Base-by-base conservation (phyloP, 371 early-diverging fungal genomes). In the Mucor racemosus region DNA sequence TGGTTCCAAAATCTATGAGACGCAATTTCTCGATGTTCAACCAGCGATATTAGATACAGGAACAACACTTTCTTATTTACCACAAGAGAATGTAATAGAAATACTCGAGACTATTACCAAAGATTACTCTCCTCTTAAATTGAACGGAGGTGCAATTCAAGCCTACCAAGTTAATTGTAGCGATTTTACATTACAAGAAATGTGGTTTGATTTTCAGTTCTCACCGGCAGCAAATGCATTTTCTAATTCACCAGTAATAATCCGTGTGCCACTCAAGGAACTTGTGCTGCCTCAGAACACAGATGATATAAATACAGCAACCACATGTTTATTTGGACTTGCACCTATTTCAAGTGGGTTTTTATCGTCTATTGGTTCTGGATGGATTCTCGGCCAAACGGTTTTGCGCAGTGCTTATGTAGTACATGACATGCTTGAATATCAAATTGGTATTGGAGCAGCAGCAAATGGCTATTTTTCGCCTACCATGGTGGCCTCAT, bases 41-140 rank as follows among this genome's bases (percentile, higher is more conserved):
- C 70, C 69, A 11, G 73, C 50, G 46, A 76, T 76, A 46, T 53
- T 76, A 39, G 74, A 76, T 42, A 73, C 76, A n/a, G 76, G 76
- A 19, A 71, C 76, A 1, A 71, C 76, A 4, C 36, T 76, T 10
- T 67, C 74, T 13, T 76, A 76, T 44, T 26, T 76, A 21, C 68
- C 74, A 10, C 9, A 48, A 19, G 60, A 59, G 5, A 50, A 21
- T 11, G 61, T 67, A 2, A 8, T 64, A 6, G 46, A 17, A 9
- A n/a, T 72, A 5, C n/a, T 72, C 5, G 40, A 60, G 0, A 38
- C 53, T 2, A 57, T 72, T 5, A 64, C 72, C 35, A 21, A 56
- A 11, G 34, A 72, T 15, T 72, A 72, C 19, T 41, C 44, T 21
- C 38, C 64, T 9, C 5, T 67, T 1, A 46, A 31, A 1, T 39